Evolutionary conservation across 257 asterid genomes (phyloP), one percentile per base, ranked within the genome.

Genomic region (Jacaranda copaia): DNA sequence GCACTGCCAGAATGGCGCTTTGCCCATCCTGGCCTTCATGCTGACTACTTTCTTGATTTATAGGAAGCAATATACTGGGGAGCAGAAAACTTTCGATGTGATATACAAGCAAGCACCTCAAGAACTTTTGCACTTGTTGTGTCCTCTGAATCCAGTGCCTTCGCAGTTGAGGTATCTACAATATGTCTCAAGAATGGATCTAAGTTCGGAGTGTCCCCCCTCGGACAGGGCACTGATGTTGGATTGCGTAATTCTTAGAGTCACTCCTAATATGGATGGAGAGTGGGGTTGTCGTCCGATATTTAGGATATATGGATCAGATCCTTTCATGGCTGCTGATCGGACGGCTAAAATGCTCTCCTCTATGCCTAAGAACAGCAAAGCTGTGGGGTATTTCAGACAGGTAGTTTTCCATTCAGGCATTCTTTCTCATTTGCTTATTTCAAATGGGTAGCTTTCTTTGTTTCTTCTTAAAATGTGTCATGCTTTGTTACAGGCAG

Each of bases 131-230:
- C 77, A 86, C 42, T n/a, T 69, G 67, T 14, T 77, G 79, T 76
- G 78, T 12, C 87, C 96, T 49, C 32, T 92, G 51, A 84, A 92
- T 82, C 91, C 96, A 7, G 57, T 89, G 51, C 92, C 94, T 78
- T 92, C 97, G 40, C 97, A 92, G 62, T 72, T 90, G 81, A 86
- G 97, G 86, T 92, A 89, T 77, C 71, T 90, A 45, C 91, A 87
- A 25, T 90, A 90, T 81, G 85, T 90, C 51, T 89, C 93, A 3
- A 88, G 89, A 67, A 90, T 94, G 77, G 85, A 85, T 45, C 68
- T 83, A 42, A 83, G 85, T 51, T 80, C 84, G 7, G 80, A 82
- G 59, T 89, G 96, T 96, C 88, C 87, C 36, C 90, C 92, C 4
- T 62, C 79, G 63, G 94, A 82, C 52, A 67, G 90, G 80, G 85